phyloP scores from a whole-genome alignment of 495 filamentous ascomycete species.

The Hypoxylon lienhwacheense region DNA sequence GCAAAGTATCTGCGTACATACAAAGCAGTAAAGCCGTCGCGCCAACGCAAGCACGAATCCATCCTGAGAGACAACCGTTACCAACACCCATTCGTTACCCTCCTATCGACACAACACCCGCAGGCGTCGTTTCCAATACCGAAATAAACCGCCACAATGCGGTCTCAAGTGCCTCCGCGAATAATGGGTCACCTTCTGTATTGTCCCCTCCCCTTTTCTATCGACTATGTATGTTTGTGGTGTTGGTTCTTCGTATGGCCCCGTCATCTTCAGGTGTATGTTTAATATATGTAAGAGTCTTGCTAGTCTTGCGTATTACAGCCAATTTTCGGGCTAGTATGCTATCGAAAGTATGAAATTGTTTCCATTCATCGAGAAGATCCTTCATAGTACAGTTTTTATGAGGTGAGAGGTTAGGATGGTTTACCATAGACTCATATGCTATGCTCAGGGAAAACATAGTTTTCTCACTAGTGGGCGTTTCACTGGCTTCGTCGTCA shows the following conservation, averaged over 20 bases:
- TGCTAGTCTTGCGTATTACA: neutral
- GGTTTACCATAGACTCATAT: constrained; percentile 38
- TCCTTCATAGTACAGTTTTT: neutral
- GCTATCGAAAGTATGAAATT: neutral
- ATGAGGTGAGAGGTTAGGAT: constrained; percentile 1
- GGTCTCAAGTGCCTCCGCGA: neutral
- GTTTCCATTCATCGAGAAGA: neutral
- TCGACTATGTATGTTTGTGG: no score
- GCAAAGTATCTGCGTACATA: constrained; percentile 8
- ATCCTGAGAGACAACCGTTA: constrained; percentile 22
- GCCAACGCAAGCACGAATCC: constrained; percentile 11
- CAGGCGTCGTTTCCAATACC: constrained; percentile 14
- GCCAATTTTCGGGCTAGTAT: constrained; percentile 1
- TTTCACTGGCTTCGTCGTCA: constrained; percentile 40
- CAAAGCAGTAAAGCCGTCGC: constrained; percentile 4
- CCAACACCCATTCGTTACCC: constrained; percentile 11
- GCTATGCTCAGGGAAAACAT: constrained; percentile 45
- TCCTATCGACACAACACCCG: constrained; percentile 4
- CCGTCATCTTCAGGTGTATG: neutral
- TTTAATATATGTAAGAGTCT: neutral
- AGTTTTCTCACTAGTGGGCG: constrained; percentile 37
- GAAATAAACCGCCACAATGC: neutral
- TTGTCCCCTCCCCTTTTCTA: no score
- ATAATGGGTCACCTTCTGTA: no score
- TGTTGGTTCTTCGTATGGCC: neutral